A percentile compares a stretch with the other conserved stretches of the same genome.
Evolutionary conservation across 2,329 filamentous ascomycete genomes (phyloP).

Genomic region (Penicillium griseofulvum): DNA sequence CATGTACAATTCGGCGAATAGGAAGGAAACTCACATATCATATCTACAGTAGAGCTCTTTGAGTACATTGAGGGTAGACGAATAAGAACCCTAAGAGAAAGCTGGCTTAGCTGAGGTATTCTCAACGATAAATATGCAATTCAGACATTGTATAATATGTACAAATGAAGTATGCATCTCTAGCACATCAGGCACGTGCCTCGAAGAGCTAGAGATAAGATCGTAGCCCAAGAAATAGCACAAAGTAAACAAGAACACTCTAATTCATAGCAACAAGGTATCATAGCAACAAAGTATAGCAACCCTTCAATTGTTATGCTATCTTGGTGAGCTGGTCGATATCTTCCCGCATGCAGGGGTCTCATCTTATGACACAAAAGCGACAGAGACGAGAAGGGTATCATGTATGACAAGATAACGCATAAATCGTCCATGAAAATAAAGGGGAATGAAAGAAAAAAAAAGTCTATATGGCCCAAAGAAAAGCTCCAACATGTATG

Average conservation of each 20-base stretch:
- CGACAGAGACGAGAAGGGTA: neutral
- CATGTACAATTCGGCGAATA: neutral
- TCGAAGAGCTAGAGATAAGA: neutral
- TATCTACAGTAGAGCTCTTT: neutral
- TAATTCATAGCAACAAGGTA: too few relatives aligned
- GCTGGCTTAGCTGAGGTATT: neutral
- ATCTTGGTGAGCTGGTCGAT: neutral
- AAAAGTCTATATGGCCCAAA: constrained; percentile 17
- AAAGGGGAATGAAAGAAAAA: neutral
- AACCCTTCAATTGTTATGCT: neutral
- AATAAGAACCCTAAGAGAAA: neutral
- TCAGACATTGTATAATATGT: neutral
- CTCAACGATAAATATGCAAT: neutral
- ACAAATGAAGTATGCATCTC: neutral
- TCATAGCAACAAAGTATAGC: neutral
- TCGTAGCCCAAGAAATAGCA: neutral
- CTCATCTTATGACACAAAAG: neutral
- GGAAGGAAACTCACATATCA: neutral
- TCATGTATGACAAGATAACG: neutral
- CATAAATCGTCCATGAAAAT: neutral
- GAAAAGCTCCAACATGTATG: constrained; percentile 6
- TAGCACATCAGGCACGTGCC: neutral
- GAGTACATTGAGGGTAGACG: neutral
- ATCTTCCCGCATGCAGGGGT: neutral
- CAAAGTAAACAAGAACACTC: neutral